These are phyloP conservation scores for Apiospora malaysiana DNA, from an alignment of 2,329 filamentous ascomycete species.

Conservation along the genomic window DNA sequence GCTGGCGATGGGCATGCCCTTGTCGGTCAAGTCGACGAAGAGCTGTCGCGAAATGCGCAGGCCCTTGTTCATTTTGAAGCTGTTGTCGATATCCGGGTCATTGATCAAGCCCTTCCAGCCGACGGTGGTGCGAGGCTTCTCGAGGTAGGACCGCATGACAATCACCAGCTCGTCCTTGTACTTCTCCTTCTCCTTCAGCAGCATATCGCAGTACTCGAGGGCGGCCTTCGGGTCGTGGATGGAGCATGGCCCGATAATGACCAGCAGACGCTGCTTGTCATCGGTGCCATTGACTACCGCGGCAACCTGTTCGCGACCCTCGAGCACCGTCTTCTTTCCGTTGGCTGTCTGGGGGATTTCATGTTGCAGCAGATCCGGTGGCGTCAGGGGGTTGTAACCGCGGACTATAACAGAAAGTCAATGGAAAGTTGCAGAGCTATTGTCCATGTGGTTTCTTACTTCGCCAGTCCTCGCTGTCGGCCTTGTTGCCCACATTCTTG, in stretches of 20 bases:
- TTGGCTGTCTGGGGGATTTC: constrained; percentile 73
- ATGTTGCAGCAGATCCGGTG: constrained; percentile 93
- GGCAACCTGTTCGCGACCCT: constrained; percentile 67
- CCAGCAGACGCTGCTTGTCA: constrained; percentile 62
- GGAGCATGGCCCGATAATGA: constrained; percentile 94
- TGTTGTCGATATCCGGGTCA: constrained; percentile 97
- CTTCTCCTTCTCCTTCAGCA: constrained; percentile 83
- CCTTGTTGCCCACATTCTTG: constrained; percentile 77
- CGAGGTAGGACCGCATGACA: constrained; percentile 97
- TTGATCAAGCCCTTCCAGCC: constrained; percentile 99
- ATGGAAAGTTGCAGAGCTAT: constrained; percentile 31
- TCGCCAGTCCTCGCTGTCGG: constrained; percentile 79
- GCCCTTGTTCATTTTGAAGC: constrained; percentile 99
- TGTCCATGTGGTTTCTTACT: constrained; percentile 58
- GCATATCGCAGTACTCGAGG: constrained; percentile 87
- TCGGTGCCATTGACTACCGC: constrained; percentile 73
- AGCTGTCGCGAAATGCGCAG: constrained; percentile 84
- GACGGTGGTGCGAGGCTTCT: constrained; percentile 97
- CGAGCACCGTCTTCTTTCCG: constrained; percentile 65
- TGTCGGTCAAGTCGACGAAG: constrained; percentile 88
- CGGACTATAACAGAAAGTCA: constrained; percentile 59
- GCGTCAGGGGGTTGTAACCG: constrained; percentile 91
- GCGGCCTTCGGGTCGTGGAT: constrained; percentile 94
- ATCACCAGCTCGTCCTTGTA: constrained; percentile 89
- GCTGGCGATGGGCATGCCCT: constrained; percentile 94